Base-by-base conservation (phyloP, 1,139 yeast species). In the Candida mesenterica region DNA sequence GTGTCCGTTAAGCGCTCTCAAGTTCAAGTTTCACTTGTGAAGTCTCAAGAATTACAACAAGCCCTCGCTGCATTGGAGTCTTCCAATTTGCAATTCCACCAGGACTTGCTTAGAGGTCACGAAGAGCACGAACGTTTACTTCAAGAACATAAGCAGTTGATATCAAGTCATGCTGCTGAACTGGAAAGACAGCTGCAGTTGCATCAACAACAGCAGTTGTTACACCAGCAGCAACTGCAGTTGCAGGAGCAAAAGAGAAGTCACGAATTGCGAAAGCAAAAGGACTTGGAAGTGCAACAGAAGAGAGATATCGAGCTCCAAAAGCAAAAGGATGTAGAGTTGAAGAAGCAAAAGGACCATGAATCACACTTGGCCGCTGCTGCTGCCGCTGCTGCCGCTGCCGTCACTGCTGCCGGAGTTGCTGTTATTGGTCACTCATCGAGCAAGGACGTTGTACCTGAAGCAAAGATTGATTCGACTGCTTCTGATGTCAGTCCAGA, bases 1-100 rank as follows among this genome's bases (percentile, higher is more conserved):
- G 69, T 75, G 15, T 72, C 82, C 25, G 87, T 87, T 18, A 76
- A 77, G 48, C 72, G 77, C 37, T 81, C 84, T 24, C 96, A 88
- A 55, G 71, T 80, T 36, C 81, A 77, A 32, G 77, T 82, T 4
- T 69, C 74, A 24, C 68, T 79, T 41, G 67, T 77, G 15, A 84
- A 82, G 50, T 70, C 77, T 30, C 75, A 70, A 42, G 74, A 68
- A 33, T 55, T 68, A 37, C 61, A 59, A 45, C 43, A 45, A 19
- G 49, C 59, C 37, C 45, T 68, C 10, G 39, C 49, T 3, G 71
- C 65, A 28, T 43, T 58, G 23, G 61, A 60, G 35, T 48, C 48
- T 2, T 32, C 49, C 4, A 58, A 62, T 37, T 45, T 41, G 20
- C 42, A 49, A 23, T 44, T 59, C 15, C 57, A 61, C 36, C 42